These are phyloP conservation scores for Carex cristatella DNA, from an alignment of 176 grass and related monocot genomes.

Conservation along the genomic window DNA sequence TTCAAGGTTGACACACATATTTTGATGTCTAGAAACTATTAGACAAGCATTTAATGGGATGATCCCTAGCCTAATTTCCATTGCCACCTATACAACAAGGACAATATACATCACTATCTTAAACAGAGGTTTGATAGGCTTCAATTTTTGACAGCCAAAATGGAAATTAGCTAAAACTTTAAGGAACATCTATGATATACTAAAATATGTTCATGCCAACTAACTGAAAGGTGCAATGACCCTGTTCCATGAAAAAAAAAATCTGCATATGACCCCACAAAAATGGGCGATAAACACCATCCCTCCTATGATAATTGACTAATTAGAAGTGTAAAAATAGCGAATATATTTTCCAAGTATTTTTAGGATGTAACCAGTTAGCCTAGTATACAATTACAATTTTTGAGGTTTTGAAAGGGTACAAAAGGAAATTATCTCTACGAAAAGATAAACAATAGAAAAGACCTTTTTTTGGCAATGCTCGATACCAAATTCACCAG, in stretches of 20 bases:
- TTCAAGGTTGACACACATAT: neutral
- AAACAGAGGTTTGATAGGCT: neutral
- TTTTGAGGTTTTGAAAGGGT: neutral
- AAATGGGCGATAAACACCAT: neutral
- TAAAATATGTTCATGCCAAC: neutral
- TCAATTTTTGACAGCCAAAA: neutral
- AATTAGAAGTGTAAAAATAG: neutral
- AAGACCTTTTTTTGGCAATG: conserved; percentile 55
- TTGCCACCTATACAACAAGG: neutral
- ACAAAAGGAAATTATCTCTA: neutral
- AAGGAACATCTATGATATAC: neutral
- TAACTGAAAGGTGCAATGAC: neutral
- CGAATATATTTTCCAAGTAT: neutral
- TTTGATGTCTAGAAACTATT: neutral
- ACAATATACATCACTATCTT: neutral
- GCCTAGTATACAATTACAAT: neutral
- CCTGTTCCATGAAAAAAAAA: neutral
- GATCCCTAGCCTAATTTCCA: neutral
- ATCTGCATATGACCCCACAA: neutral
- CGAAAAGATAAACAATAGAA: neutral
- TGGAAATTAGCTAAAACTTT: neutral
- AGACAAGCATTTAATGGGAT: neutral
- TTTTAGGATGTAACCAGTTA: neutral
- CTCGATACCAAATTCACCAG: neutral
- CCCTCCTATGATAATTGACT: neutral